Percentiles rank a stretch among this genome's conserved stretches.
Conservation (phyloP, 352 stramenopile species). For the Phytopythium mirpurense region DNA sequence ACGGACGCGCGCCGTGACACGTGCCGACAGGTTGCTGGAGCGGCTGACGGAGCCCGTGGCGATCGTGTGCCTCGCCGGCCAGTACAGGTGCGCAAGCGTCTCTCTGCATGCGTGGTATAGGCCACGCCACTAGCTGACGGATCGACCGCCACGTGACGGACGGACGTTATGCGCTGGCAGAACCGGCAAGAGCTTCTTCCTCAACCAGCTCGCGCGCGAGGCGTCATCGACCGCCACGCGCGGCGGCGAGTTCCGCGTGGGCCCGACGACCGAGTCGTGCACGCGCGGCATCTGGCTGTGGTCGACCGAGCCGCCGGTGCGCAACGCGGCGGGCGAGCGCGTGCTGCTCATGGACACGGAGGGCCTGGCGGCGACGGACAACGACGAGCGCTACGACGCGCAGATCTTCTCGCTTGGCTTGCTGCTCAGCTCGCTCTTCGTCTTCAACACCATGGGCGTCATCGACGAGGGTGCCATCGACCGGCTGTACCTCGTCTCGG, state of each 20-base stretch:
- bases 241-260: slow-evolving; percentile 54
- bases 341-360: slow-evolving; percentile 85
- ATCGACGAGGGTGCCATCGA: slow-evolving; percentile 87
- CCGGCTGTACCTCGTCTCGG: slow-evolving; percentile 76
- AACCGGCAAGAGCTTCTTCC: slow-evolving; percentile 87
- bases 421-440: slow-evolving; percentile 76
- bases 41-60: slow-evolving; percentile 59
- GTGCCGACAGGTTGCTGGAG: slow-evolving; percentile 44
- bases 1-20: too few relatives aligned
- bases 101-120: too few relatives aligned
- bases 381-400: slow-evolving; percentile 85
- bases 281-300: slow-evolving; percentile 86
- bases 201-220: slow-evolving; percentile 63
- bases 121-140: too few relatives aligned
- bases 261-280: slow-evolving; percentile 79
- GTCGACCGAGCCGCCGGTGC: slow-evolving; percentile 46
- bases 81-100: slow-evolving; percentile 68
- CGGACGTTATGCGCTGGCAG: slow-evolving; percentile 11
- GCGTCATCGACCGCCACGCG: neutral
- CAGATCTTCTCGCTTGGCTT: slow-evolving; percentile 85
- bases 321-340: slow-evolving; percentile 51
- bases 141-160: neutral
- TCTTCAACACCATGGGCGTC: slow-evolving; percentile 87
- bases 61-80: slow-evolving; percentile 74
- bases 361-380: slow-evolving; percentile 79